phyloP scores from a whole-genome alignment of 768 basidiomycete species.

The Leccinellum rugosiceps region DNA sequence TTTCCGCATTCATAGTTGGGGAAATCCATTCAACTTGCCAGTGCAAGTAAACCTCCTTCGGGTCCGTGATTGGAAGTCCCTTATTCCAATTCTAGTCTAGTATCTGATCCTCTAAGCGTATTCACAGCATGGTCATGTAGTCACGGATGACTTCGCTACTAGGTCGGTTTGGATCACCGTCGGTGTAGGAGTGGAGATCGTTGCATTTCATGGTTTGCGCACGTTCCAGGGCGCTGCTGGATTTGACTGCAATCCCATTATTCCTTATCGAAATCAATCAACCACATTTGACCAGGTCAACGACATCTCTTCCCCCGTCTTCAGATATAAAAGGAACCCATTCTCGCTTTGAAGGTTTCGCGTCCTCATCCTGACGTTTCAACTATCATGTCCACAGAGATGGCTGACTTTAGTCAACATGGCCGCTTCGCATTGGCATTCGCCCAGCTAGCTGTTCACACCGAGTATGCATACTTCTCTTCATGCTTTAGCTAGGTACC shows the following conservation, averaged over 20 bases:
- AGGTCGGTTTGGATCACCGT: background rate
- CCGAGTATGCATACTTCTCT: background rate
- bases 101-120: background rate
- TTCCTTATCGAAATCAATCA: background rate
- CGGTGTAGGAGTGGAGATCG: background rate
- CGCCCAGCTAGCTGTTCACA: background rate
- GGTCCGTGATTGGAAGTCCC: background rate
- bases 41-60: background rate
- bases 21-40: background rate
- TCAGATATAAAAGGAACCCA: background rate
- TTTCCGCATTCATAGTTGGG: background rate
- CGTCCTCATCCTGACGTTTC: background rate
- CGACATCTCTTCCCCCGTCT: background rate
- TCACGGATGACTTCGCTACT: background rate
- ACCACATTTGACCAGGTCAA: background rate
- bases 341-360: too few relatives aligned
- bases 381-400: background rate
- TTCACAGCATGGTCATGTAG: background rate
- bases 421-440: background rate
- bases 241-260: background rate
- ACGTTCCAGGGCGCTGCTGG: background rate
- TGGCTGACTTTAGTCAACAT: background rate
- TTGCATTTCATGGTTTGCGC: background rate
- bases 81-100: background rate
- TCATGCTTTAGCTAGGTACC: background rate